Evolutionary conservation across 306 rosid genomes (phyloP).

Genomic region (Myrica gale): DNA sequence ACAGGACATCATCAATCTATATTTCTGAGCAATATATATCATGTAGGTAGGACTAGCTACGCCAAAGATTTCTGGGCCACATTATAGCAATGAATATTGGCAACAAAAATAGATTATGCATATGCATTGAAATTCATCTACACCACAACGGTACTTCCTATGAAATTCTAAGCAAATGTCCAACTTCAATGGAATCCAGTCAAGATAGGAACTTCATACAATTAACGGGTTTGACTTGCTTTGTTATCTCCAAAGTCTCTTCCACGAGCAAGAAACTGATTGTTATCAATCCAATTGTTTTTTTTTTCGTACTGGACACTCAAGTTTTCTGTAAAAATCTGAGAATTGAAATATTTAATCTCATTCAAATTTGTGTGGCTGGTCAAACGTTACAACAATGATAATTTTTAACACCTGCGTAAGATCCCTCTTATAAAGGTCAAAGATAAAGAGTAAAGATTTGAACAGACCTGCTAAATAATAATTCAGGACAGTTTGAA

Average conservation of each 20-base stretch:
- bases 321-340: not conserved
- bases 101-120: too few species aligned
- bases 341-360: not conserved
- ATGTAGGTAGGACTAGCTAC: not conserved
- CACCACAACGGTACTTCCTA: not conserved
- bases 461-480: not conserved
- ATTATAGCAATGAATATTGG: not conserved
- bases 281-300: not conserved
- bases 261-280: not conserved
- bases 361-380: not conserved
- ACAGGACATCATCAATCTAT: not conserved
- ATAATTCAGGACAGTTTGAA: not conserved
- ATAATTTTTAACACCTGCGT: not conserved
- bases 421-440: not conserved
- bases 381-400: not conserved
- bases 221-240: not conserved
- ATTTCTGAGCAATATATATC: not conserved
- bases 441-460: not conserved
- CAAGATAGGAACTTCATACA: not conserved
- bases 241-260: not conserved
- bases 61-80: not conserved
- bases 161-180: not conserved
- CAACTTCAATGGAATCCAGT: not conserved
- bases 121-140: too few species aligned
- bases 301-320: not conserved